These are phyloP conservation scores for Lentinus brumalis DNA, from an alignment of 768 basidiomycete species.

Conservation along the genomic window DNA sequence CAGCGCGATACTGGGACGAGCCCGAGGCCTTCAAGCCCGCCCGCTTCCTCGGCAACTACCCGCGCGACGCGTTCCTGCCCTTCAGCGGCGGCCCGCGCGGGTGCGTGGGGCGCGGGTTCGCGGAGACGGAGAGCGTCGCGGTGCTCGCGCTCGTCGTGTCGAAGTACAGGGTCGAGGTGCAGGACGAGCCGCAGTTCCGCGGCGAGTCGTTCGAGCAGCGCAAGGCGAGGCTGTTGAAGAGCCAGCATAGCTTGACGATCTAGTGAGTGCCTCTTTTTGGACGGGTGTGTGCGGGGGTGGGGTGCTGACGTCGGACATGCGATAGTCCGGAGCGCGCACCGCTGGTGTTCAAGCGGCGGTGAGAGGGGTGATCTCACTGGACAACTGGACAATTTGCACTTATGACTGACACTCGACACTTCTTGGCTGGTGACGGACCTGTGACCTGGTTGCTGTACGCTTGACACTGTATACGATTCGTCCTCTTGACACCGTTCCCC, in stretches of 20 bases:
- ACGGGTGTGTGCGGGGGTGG: too few relatives aligned
- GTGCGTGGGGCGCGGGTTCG: conserved; percentile 51
- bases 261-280: conserved; percentile 18
- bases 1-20: conserved; percentile 44
- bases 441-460: too few relatives aligned
- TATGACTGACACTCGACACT: too few relatives aligned
- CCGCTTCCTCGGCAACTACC: conserved; percentile 56
- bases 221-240: conserved; percentile 32
- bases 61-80: conserved; percentile 55
- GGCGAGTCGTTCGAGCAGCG: conserved; percentile 49
- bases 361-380: neutral
- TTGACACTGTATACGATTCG: too few relatives aligned
- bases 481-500: too few relatives aligned
- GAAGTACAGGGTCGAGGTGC: conserved; percentile 44
- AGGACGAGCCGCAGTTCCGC: conserved; percentile 36
- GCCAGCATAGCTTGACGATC: conserved; percentile 22
- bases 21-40: conserved; percentile 39
- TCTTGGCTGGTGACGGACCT: too few relatives aligned
- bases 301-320: too few relatives aligned
- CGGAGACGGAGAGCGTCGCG: conserved; percentile 53
- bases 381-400: too few relatives aligned
- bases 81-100: conserved; percentile 51
- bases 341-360: conserved; percentile 8
- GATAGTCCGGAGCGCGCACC: conserved; percentile 5
- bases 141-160: conserved; percentile 49